Base-by-base conservation (phyloP, 257 asterid genomes). In the Parsonsia alboflavescens region DNA sequence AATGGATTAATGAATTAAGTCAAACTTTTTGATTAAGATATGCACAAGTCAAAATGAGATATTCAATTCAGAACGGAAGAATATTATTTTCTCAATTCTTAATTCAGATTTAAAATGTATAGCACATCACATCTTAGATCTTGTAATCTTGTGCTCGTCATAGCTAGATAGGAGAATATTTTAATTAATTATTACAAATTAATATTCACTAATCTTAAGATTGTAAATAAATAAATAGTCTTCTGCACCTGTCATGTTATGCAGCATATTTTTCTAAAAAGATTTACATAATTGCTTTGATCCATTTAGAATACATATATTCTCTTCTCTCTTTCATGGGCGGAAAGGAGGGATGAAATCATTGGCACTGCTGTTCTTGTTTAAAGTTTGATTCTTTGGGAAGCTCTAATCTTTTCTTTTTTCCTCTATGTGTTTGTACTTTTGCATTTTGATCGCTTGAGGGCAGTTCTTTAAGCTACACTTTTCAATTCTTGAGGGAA, bases 321-420 rank as follows among this genome's bases (percentile, higher is more conserved):
- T 50, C 3, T 33, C 10, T 7, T 46, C 22, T 76, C 76, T 77
- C 78, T 80, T 67, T 56, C 76, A 58, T 76, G 80, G 49, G 73
- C 75, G 72, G 68, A 80, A 75, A 80, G 44, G 52, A 80, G 73
- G 69, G 70, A 68, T 76, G 78, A 80, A 80, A 66, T 72, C 78
- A 72, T 80, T 74, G 77, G 10, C 67, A 71, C 75, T 69, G 71
- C 77, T 70, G 64, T 56, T 65, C 9, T n/a, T 28, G 61, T 72
- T 65, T 39, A 39, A 65, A 65, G 70, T 46, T 62, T 24, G 59
- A 65, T 57, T 76, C 70, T 49, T 54, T 15, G 10, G 59, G 21
- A 79, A 79, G 79, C 75, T 71, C 75, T 15, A 30, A 56, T 39
- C 76, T 65, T 75, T 73, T 12, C 56, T 56, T 77, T 57, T 71